Conservation (phyloP, 2,329 filamentous ascomycete species). For the Paecilomyces fulvus region DNA sequence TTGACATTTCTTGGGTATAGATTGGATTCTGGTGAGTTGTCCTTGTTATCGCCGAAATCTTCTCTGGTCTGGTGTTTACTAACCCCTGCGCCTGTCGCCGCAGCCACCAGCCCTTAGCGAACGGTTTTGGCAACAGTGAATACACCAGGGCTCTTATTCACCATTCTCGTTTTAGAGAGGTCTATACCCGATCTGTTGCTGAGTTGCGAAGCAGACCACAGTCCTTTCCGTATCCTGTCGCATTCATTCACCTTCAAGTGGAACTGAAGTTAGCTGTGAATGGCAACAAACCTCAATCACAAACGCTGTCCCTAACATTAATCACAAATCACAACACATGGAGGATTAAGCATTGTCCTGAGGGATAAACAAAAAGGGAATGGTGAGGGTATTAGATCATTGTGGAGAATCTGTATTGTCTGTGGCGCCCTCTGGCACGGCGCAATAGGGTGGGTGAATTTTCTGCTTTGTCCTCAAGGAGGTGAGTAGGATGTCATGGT, state of each 20-base stretch:
- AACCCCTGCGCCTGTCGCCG: neutral
- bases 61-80: neutral
- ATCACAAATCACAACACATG: neutral
- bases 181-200: neutral
- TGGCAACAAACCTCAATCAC: neutral
- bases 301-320: neutral
- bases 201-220: neutral
- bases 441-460: neutral
- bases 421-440: neutral
- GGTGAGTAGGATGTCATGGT: neutral
- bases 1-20: neutral
- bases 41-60: neutral
- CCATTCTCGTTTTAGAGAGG: neutral
- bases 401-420: neutral
- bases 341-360: neutral
- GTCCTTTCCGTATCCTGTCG: neutral
- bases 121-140: neutral
- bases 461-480: neutral
- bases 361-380: neutral
- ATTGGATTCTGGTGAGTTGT: neutral
- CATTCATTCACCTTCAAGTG: neutral
- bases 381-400: neutral
- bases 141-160: neutral
- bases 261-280: neutral
- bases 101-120: neutral